phyloP scores from a whole-genome alignment of 2,329 filamentous ascomycete genomes.

The Hirsutella minnesotensis region DNA sequence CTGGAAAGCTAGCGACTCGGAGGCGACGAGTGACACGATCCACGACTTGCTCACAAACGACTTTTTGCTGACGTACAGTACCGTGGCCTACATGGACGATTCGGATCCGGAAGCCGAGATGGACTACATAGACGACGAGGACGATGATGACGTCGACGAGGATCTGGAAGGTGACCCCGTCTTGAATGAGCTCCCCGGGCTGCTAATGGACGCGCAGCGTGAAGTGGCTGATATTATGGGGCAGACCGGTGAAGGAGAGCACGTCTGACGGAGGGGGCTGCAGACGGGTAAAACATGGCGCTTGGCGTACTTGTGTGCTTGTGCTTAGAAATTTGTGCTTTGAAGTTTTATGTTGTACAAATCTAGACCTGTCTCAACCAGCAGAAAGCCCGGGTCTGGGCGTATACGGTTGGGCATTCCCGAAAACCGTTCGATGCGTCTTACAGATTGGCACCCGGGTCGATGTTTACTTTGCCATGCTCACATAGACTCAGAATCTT shows the following conservation, averaged over 20 bases:
- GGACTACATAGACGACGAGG: conserved; percentile 14
- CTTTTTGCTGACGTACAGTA: conserved; percentile 17
- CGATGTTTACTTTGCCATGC: conserved; percentile 53
- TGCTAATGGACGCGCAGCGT: conserved; percentile 13
- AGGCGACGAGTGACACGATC: conserved; percentile 11
- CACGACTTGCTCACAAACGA: conserved; percentile 19
- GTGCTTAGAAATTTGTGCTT: neutral
- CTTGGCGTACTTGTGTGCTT: neutral
- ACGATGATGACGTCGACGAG: conserved; percentile 18
- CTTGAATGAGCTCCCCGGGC: conserved; percentile 11
- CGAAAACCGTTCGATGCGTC: neutral
- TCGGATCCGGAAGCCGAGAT: conserved; percentile 14
- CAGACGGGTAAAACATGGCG: neutral
- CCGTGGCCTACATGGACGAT: conserved; percentile 9
- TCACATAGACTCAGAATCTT: conserved; percentile 45
- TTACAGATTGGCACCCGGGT: conserved; percentile 26
- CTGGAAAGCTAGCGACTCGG: conserved; percentile 57
- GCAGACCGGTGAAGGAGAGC: conserved; percentile 1
- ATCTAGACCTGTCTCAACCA: neutral
- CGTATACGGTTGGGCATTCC: no score
- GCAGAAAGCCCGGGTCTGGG: no score
- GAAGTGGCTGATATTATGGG: conserved; percentile 9
- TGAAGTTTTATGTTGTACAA: neutral
- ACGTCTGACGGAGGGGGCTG: neutral
- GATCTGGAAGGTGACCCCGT: conserved; percentile 14